A percentile compares a stretch with the other conserved stretches of the same genome.
Evolutionary conservation across 208 protist species (phyloP).

Genomic region (Herpetomonas samuelpessoai): DNA sequence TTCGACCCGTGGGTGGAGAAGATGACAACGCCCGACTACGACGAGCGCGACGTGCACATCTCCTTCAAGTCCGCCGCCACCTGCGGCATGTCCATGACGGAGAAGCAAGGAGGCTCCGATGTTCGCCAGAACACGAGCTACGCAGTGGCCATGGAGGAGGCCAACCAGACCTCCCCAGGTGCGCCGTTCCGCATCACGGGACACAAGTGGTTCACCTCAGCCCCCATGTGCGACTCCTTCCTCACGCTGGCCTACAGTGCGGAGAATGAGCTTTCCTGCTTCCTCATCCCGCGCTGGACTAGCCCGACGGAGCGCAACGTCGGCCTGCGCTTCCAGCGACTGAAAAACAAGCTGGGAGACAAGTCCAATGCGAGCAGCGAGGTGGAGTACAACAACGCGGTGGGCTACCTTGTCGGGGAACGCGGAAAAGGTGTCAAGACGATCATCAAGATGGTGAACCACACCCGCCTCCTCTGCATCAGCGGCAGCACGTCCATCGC

Average conservation of each 20-base stretch:
- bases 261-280: slow-evolving; percentile 20
- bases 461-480: slow-evolving; percentile 33
- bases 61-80: slow-evolving; percentile 23
- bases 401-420: slow-evolving; percentile 18
- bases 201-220: slow-evolving; percentile 51
- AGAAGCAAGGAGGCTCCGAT: slow-evolving; percentile 42
- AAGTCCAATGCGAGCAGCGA: slow-evolving; percentile 34
- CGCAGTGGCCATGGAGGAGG: slow-evolving; percentile 12
- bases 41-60: slow-evolving; percentile 19
- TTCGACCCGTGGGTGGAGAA: slow-evolving; percentile 8
- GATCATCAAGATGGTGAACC: slow-evolving; percentile 47
- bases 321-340: slow-evolving; percentile 21
- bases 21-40: slow-evolving; percentile 19
- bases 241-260: slow-evolving; percentile 34
- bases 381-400: slow-evolving; percentile 39
- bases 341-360: slow-evolving; percentile 38
- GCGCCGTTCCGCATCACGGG: slow-evolving; percentile 18
- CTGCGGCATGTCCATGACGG: slow-evolving; percentile 45
- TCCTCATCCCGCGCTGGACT: slow-evolving; percentile 33
- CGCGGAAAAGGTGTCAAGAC: slow-evolving; percentile 26
- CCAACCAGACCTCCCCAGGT: not conserved
- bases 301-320: slow-evolving; percentile 19
- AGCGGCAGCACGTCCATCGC: slow-evolving; percentile 18
- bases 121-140: slow-evolving; percentile 35
- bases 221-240: slow-evolving; percentile 43